Percentiles rank a stretch among this genome's conserved stretches.
These are phyloP conservation scores for Penicillium fuscoglaucum DNA, from an alignment of 2,329 filamentous ascomycete genomes.

Conservation along the genomic window DNA sequence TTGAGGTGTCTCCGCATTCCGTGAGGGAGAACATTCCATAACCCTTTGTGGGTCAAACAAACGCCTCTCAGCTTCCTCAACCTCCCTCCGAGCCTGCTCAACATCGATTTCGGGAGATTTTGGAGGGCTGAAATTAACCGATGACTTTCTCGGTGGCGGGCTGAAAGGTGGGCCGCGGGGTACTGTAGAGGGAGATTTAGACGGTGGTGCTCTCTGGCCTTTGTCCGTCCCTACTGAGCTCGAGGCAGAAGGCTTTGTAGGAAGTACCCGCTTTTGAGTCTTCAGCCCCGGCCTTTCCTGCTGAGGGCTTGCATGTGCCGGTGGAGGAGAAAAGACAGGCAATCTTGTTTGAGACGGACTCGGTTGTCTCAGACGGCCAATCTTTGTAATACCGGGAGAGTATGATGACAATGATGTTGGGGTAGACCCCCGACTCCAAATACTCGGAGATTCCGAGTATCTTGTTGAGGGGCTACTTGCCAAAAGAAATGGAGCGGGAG, in stretches of 20 bases:
- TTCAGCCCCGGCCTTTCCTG: conserved; percentile 20
- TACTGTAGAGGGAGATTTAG: background rate
- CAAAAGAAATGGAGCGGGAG: conserved; percentile 41
- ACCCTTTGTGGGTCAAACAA: conserved; percentile 18
- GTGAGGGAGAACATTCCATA: conserved; percentile 29
- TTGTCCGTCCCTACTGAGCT: conserved; percentile 9
- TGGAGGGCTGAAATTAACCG: conserved; percentile 53
- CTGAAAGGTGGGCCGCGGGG: conserved; percentile 51
- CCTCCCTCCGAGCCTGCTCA: conserved; percentile 32
- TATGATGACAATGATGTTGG: conserved; percentile 53
- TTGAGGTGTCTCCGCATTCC: conserved; percentile 31
- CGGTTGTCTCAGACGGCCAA: conserved; percentile 37
- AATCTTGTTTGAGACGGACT: conserved; percentile 42
- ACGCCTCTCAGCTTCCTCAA: conserved; percentile 31
- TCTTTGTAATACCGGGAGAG: conserved; percentile 48
- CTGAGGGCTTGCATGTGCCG: conserved; percentile 22
- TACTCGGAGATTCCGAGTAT: conserved; percentile 48
- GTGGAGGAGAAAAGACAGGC: conserved; percentile 31
- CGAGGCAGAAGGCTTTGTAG: conserved; percentile 11
- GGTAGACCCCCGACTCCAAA: conserved; percentile 51
- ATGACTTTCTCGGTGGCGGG: conserved; percentile 63
- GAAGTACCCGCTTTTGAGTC: conserved; percentile 14
- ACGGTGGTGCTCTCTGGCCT: background rate
- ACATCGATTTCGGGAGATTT: conserved; percentile 26
- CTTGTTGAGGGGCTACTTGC: conserved; percentile 48